These are phyloP conservation scores for Lipomyces oligophaga DNA, from an alignment of 805 yeast genomes.

Conservation along the genomic window DNA sequence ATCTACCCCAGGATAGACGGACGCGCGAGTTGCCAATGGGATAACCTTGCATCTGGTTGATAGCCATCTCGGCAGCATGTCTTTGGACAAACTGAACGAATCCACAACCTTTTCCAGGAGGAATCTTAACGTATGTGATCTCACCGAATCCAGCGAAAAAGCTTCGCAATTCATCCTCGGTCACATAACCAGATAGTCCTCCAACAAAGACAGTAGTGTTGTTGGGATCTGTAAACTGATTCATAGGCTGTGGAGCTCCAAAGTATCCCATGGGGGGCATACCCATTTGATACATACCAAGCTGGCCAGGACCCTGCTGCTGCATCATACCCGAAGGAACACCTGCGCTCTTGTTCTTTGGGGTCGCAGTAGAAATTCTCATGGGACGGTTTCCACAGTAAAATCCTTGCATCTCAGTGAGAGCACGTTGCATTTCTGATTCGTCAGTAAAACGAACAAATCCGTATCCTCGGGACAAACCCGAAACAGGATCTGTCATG, in stretches of 20 bases:
- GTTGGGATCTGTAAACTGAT: constrained; percentile 71
- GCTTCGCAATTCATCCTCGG: constrained; percentile 58
- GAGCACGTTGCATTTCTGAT: constrained; percentile 65
- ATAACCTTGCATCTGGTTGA: constrained; percentile 83
- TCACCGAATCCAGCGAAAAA: constrained; percentile 67
- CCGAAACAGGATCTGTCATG: constrained; percentile 68
- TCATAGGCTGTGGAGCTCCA: constrained; percentile 37
- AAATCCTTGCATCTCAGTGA: constrained; percentile 77
- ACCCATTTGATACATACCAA: constrained; percentile 34
- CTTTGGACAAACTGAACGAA: constrained; percentile 78
- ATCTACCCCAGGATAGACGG: constrained; percentile 84
- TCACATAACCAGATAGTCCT: constrained; percentile 56
- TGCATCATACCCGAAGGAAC: constrained; percentile 32
- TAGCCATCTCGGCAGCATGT: constrained; percentile 80
- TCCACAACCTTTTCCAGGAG: constrained; percentile 80
- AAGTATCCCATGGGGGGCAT: constrained; percentile 35
- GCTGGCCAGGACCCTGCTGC: constrained; percentile 32
- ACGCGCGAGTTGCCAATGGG: constrained; percentile 81
- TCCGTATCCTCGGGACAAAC: constrained; percentile 78
- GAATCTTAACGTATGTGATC: constrained; percentile 73
- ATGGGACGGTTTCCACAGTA: constrained; percentile 70
- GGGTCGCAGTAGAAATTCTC: constrained; percentile 67
- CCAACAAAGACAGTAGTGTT: constrained; percentile 73
- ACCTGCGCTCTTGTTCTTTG: constrained; percentile 42
- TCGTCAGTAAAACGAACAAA: constrained; percentile 72